Evolutionary conservation across 202 grass and related monocot species (phyloP), one percentile per base, ranked within the genome.

Genomic region (Dendrocalamus latiflorus): DNA sequence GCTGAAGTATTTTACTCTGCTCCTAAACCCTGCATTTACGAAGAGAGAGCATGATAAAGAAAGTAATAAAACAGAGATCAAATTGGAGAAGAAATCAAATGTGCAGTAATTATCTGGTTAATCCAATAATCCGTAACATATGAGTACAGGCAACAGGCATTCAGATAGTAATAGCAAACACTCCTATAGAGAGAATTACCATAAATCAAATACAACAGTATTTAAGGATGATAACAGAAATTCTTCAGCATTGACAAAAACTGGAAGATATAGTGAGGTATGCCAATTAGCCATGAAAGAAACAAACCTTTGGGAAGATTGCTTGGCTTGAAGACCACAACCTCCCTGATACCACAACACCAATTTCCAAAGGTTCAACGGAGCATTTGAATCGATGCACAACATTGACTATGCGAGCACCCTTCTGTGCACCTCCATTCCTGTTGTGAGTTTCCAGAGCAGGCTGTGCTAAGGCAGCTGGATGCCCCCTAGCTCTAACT

Each of bases 301-400:
- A 67, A 70, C 50, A 59, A 88, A 94, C 92, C 95, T 98, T 93
- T 91, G 92, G 92, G 72, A 93, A 98, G 62, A 98, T 91, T 84
- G 88, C 82, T 87, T 93, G 88, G 72, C 64, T 79, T 58, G 86
- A 90, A 72, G 88, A 95, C 92, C 95, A 98, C 76, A 83, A 71
- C 11, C 65, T 93, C 85, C 92, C 90, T 83, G 87, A 90, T 69
- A 91, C 62, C 20, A 91, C 87, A 59, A 76, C 54, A 61, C 95
- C 95, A 90, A 91, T 90, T 73, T 93, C 92, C 30, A 98, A 75
- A 88, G 77, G 86, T 85, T 98, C 95, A 77, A 95, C 92, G 45
- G 51, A 88, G 53, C 81, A 89, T 58, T 88, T 97, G 28, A 91
- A 87, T 70, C 92, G 89, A 62, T 90, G 84, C 44, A 97, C 92